Percentiles rank a stretch among this genome's conserved stretches.
phyloP scores from a whole-genome alignment of 2,329 filamentous ascomycete species.

The Lasiodiplodia sp. region DNA sequence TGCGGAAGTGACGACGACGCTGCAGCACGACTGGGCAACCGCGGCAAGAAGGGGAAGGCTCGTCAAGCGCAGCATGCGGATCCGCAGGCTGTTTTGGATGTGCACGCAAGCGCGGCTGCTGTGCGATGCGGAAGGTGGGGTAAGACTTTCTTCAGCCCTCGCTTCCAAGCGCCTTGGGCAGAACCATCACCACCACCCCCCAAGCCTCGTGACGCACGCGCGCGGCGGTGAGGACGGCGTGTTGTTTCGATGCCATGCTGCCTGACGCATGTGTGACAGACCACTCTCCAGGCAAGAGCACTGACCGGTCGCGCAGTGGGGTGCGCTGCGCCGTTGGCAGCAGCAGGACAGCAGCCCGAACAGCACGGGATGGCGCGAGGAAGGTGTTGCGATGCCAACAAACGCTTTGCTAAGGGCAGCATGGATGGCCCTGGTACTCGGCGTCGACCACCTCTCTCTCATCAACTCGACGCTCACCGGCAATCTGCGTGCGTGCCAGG shows the following conservation, averaged over 20 bases:
- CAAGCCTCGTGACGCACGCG: slow-evolving; percentile 20
- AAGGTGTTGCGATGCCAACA: slow-evolving; percentile 25
- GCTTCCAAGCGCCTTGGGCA: slow-evolving; percentile 20
- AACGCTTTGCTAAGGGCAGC: slow-evolving; percentile 13
- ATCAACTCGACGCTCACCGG: slow-evolving; percentile 13
- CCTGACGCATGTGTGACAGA: slow-evolving; percentile 23
- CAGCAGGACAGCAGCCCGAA: slow-evolving; percentile 22
- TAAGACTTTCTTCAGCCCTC: slow-evolving; percentile 14
- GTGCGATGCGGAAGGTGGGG: slow-evolving; percentile 17
- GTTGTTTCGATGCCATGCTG: slow-evolving; percentile 14
- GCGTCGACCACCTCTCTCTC: not conserved
- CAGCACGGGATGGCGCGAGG: slow-evolving; percentile 17
- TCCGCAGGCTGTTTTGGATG: slow-evolving; percentile 3
- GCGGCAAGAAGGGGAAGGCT: not conserved
- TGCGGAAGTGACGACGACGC: not conserved
- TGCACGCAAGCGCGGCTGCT: slow-evolving; percentile 2
- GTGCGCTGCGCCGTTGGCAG: slow-evolving; percentile 2
- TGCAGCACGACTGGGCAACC: not conserved
- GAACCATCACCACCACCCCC: slow-evolving; percentile 14
- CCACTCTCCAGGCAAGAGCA: not conserved
- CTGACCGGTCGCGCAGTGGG: slow-evolving; percentile 26
- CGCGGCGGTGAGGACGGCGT: slow-evolving; percentile 13
- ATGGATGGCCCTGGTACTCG: slow-evolving; percentile 11
- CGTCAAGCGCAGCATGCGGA: not conserved
- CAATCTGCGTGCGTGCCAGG: slow-evolving; percentile 15